Percentiles rank a stretch among this genome's conserved stretches.
These are phyloP conservation scores for Eragrostis curvula DNA, from an alignment of 176 grass and related monocot species.

Conservation along the genomic window DNA sequence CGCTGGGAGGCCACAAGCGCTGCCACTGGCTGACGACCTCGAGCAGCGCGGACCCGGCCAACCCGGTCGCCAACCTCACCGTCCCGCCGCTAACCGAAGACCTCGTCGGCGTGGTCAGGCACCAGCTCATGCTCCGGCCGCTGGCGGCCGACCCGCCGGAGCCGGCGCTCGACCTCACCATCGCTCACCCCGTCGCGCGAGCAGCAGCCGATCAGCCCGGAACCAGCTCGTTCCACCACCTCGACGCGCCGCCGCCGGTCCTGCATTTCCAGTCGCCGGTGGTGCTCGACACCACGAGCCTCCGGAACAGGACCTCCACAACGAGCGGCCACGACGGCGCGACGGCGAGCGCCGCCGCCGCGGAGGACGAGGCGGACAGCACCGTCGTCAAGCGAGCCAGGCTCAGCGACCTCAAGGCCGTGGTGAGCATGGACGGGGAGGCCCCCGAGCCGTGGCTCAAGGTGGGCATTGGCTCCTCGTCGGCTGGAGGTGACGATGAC, in stretches of 20 bases:
- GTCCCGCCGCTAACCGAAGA: constrained; percentile 43
- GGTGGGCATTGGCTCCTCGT: constrained; percentile 74
- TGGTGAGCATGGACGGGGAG: constrained; percentile 58
- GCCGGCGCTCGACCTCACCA: constrained; percentile 46
- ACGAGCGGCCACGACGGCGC: constrained; percentile 41
- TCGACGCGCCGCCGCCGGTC: constrained; percentile 31
- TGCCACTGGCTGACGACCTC: constrained; percentile 87
- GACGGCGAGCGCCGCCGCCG: not conserved
- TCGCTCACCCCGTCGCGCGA: not conserved
- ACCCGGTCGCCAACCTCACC: constrained; percentile 10
- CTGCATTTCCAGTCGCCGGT: constrained; percentile 29
- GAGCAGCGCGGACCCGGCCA: constrained; percentile 36
- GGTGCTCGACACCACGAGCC: constrained; percentile 15
- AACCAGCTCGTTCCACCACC: constrained; percentile 31
- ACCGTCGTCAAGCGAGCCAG: constrained; percentile 51
- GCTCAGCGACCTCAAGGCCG: constrained; percentile 72
- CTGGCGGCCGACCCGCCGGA: constrained; percentile 49
- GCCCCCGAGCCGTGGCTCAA: constrained; percentile 66
- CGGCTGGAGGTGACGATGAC: constrained; percentile 38
- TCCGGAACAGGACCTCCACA: constrained; percentile 17
- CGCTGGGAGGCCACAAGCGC: constrained; percentile 90
- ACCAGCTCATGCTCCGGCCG: constrained; percentile 49
- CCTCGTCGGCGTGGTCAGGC: constrained; percentile 16
- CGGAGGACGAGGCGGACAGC: constrained; percentile 81
- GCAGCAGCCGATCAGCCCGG: constrained; percentile 7